A percentile compares a stretch with the other conserved stretches of the same genome.
Evolutionary conservation across 2,329 filamentous ascomycete genomes (phyloP).

Genomic region (Cytospora piceae): DNA sequence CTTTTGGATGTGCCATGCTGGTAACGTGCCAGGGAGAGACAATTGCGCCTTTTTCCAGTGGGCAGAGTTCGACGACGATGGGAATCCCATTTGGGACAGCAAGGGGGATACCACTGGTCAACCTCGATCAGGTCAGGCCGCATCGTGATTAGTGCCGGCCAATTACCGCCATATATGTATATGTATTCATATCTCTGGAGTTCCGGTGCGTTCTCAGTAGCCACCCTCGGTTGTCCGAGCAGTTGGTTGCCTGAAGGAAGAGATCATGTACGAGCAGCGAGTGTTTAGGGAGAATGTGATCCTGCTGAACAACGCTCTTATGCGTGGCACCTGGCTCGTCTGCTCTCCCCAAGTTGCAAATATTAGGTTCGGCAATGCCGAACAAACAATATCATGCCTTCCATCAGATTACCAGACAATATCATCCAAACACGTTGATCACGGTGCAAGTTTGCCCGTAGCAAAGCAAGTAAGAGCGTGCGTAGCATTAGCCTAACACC

Average conservation of each 20-base stretch:
- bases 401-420: too few relatives aligned
- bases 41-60: slow-evolving; percentile 81
- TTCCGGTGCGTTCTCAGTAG: too few relatives aligned
- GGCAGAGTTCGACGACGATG: slow-evolving; percentile 86
- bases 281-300: too few relatives aligned
- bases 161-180: neutral
- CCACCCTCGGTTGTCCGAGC: too few relatives aligned
- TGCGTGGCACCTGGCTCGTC: too few relatives aligned
- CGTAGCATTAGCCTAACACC: neutral
- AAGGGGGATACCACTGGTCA: neutral
- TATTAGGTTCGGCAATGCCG: too few relatives aligned
- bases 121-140: neutral
- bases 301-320: too few relatives aligned
- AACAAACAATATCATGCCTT: too few relatives aligned
- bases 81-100: slow-evolving; percentile 68
- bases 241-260: too few relatives aligned
- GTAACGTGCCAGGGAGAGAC: slow-evolving; percentile 69
- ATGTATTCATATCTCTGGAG: neutral
- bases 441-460: too few relatives aligned
- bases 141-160: neutral
- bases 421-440: neutral
- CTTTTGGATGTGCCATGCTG: slow-evolving; percentile 91
- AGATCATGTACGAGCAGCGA: too few relatives aligned
- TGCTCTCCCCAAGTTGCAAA: too few relatives aligned
- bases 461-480: neutral